These are phyloP conservation scores for Lecanoromycetidae sp. DNA, from an alignment of 2,329 filamentous ascomycete species.

Conservation along the genomic window DNA sequence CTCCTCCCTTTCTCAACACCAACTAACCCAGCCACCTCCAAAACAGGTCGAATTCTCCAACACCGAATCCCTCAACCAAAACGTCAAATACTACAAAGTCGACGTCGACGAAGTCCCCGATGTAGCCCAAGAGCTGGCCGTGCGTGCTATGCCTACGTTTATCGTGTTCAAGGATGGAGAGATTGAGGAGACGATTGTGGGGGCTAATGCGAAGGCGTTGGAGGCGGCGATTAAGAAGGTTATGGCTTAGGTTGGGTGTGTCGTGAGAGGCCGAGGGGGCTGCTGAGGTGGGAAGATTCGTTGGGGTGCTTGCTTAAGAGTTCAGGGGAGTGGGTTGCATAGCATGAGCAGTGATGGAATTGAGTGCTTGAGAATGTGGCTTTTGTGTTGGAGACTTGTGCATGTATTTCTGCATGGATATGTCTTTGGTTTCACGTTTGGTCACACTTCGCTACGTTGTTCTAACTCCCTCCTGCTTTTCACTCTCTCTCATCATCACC, in stretches of 20 bases:
- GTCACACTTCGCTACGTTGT: too few relatives aligned
- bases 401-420: too few relatives aligned
- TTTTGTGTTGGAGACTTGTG: too few relatives aligned
- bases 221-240: conserved; percentile 28
- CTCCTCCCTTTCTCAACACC: too few relatives aligned
- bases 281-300: not conserved
- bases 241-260: not conserved
- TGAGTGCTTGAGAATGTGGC: too few relatives aligned
- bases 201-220: conserved; percentile 65
- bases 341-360: too few relatives aligned
- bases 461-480: too few relatives aligned
- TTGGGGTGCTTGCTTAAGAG: not conserved
- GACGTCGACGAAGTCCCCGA: conserved; percentile 75
- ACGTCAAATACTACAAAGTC: conserved; percentile 71
- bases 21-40: too few relatives aligned
- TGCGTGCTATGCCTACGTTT: conserved; percentile 92
- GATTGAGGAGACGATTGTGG: conserved; percentile 61
- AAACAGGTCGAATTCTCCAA: conserved; percentile 54
- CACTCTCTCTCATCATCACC: too few relatives aligned
- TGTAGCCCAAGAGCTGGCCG: conserved; percentile 61
- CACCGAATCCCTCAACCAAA: conserved; percentile 42
- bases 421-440: too few relatives aligned
- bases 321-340: too few relatives aligned
- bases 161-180: conserved; percentile 68
- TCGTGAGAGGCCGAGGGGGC: not conserved